Conservation (phyloP, 108 stramenopile genomes). For the Cyclostephanos tholiformis region DNA sequence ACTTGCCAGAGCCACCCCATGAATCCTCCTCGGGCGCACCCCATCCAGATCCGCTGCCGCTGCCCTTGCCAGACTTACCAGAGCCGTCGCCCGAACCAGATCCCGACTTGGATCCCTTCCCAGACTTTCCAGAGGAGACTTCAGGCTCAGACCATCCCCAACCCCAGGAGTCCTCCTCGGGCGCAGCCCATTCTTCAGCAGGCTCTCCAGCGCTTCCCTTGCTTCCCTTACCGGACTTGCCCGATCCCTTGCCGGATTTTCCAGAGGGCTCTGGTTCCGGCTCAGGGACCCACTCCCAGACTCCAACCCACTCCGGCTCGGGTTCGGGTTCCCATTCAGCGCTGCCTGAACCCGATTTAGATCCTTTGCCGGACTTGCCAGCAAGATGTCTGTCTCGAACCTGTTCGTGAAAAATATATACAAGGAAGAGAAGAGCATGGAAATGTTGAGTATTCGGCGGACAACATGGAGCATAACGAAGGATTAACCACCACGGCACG, state of each 20-base stretch:
- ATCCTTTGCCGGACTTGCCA: constrained; percentile 1
- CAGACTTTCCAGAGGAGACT: not conserved
- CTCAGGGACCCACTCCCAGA: not conserved
- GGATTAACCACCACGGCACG: too few species aligned
- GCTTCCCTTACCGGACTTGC: not conserved
- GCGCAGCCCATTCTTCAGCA: too few species aligned
- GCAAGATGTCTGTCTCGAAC: not conserved
- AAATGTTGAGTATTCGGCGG: not conserved
- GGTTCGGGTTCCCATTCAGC: not conserved
- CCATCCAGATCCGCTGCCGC: too few species aligned
- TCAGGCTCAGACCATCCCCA: not conserved
- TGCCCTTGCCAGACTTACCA: too few species aligned
- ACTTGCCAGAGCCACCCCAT: too few species aligned
- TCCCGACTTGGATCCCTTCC: too few species aligned
- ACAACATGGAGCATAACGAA: not conserved
- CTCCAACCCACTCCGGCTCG: not conserved
- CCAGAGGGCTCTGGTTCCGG: not conserved
- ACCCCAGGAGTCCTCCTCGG: not conserved
- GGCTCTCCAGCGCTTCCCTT: not conserved
- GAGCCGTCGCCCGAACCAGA: too few species aligned
- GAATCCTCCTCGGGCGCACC: too few species aligned
- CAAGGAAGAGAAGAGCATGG: not conserved
- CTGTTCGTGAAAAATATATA: not conserved
- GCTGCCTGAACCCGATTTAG: not conserved
- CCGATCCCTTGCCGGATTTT: not conserved